Conservation (phyloP, 768 basidiomycete genomes). For the Brasilioporus rufonigricans region DNA sequence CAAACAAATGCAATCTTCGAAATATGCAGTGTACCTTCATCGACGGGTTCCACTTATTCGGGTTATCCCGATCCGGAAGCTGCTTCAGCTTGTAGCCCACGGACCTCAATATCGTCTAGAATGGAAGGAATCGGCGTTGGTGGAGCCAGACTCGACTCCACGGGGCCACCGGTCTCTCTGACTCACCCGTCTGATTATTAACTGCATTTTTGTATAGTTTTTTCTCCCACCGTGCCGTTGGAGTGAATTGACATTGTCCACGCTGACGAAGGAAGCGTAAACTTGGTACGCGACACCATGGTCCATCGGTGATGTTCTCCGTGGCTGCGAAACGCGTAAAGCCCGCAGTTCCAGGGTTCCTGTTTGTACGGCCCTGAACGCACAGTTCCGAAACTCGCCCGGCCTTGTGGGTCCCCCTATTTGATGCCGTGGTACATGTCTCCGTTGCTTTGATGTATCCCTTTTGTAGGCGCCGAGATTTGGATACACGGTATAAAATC, state of each 20-base stretch:
- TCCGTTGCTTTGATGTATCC: neutral
- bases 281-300: constrained; percentile 4
- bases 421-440: constrained; percentile 10
- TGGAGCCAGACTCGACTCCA: constrained; percentile 12
- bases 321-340: constrained; percentile 14
- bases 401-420: constrained; percentile 12
- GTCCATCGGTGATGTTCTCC: constrained; percentile 5
- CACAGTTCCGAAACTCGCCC: constrained; percentile 15
- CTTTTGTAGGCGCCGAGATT: constrained; percentile 2
- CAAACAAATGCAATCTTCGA: constrained; percentile 5
- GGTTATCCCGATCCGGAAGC: constrained; percentile 10
- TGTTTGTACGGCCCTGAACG: constrained; percentile 15
- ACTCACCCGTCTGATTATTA: constrained; percentile 5
- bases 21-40: neutral
- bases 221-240: constrained; percentile 17
- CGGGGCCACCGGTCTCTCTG: constrained; percentile 19
- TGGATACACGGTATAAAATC: constrained; percentile 23
- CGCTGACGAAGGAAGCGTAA: constrained; percentile 4
- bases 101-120: constrained; percentile 17
- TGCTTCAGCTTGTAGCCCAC: constrained; percentile 2
- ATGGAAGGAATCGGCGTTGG: constrained; percentile 17
- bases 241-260: constrained; percentile 1
- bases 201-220: constrained; percentile 12
- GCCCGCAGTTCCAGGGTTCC: constrained; percentile 17
- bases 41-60: neutral